Evolutionary conservation across 306 rosid genomes (phyloP).

Genomic region (Fragaria iinumae): DNA sequence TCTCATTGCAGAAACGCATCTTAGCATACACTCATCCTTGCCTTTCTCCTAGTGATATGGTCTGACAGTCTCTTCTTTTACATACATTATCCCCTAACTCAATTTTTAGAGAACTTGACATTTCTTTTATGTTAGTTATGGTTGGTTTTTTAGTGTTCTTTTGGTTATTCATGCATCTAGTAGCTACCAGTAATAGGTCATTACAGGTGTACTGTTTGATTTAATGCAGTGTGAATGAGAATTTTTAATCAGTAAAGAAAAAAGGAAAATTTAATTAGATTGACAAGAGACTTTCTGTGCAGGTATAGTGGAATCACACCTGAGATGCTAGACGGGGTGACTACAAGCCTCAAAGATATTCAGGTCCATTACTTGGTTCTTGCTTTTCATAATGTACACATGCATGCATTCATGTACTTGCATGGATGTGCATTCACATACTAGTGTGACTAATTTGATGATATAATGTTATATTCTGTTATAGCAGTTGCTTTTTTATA

Average conservation of each 20-base stretch:
- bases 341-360: constrained; percentile 74
- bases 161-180: background rate
- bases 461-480: constrained; percentile 14
- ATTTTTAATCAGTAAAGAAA: background rate
- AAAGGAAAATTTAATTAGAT: background rate
- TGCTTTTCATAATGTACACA: background rate
- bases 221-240: background rate
- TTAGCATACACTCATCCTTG: background rate
- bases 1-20: background rate
- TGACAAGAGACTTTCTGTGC: constrained; percentile 23
- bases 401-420: constrained; percentile 1
- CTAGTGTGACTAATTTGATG: constrained; percentile 14
- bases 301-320: constrained; percentile 94
- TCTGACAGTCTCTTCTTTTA: background rate
- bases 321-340: constrained; percentile 84
- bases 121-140: background rate
- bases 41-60: background rate
- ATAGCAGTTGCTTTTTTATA: constrained; percentile 37
- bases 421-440: constrained; percentile 1
- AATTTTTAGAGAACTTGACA: background rate
- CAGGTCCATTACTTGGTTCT: constrained; percentile 59
- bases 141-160: background rate
- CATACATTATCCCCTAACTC: background rate
- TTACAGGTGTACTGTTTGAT: background rate
- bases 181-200: background rate